Evolutionary conservation across 139 green algal species (phyloP).

Genomic region (Auxenochlorella pyrenoidosa): DNA sequence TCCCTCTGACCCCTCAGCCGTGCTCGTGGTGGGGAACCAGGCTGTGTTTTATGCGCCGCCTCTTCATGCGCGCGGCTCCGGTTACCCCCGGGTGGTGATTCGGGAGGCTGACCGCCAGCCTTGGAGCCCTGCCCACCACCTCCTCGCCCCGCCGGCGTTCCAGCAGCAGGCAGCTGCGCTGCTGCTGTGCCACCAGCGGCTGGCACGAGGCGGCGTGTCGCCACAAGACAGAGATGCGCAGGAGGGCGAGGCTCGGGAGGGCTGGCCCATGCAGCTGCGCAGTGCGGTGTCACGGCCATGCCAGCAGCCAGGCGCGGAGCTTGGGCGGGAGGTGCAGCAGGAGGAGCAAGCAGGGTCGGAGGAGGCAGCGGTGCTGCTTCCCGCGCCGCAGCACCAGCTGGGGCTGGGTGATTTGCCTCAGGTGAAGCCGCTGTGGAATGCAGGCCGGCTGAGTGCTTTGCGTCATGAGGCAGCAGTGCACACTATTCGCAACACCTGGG

Average conservation of each 20-base stretch:
- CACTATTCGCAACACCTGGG: too few species aligned
- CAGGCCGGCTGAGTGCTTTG: not conserved
- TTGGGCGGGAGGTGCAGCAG: not conserved
- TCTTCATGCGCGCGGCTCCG: not conserved
- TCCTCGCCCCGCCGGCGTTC: not conserved
- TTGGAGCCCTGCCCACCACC: not conserved
- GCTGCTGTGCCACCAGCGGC: not conserved
- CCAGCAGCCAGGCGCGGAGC: not conserved
- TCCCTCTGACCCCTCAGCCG: not conserved
- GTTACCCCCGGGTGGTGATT: not conserved
- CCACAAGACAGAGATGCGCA: not conserved
- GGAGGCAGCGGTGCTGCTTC: not conserved
- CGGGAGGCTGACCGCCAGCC: not conserved
- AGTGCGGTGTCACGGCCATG: not conserved
- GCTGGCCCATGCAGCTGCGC: not conserved
- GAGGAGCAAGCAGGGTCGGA: not conserved
- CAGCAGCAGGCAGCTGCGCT: not conserved
- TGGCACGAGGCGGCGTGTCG: not conserved
- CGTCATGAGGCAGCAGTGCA: too few species aligned
- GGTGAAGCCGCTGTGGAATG: not conserved
- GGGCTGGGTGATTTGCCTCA: not conserved
- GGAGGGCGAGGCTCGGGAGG: not conserved
- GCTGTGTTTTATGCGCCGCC: not conserved
- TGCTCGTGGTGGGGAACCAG: not conserved
- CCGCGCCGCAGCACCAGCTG: not conserved